Percentiles rank a stretch among this genome's conserved stretches.
phyloP scores from a whole-genome alignment of 768 basidiomycete genomes.

The Mycena venus region DNA sequence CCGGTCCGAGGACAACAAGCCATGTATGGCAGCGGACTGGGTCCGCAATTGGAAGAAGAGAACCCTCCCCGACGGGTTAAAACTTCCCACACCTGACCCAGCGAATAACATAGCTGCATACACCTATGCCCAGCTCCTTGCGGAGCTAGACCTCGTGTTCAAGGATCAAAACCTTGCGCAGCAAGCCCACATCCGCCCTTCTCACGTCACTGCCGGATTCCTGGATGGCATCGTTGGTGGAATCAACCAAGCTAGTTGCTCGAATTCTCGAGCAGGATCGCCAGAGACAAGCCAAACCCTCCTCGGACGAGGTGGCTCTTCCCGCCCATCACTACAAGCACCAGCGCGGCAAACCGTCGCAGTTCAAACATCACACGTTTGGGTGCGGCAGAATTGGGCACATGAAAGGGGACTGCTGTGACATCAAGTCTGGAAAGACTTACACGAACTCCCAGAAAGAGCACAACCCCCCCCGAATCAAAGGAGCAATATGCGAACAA shows the following conservation, averaged over 20 bases:
- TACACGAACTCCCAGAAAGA: slow-evolving; percentile 8
- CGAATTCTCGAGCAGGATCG: slow-evolving; percentile 39
- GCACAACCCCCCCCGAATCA: neutral
- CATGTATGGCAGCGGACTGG: no score
- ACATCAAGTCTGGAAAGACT: slow-evolving; percentile 4
- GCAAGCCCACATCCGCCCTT: no score
- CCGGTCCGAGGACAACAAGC: no score
- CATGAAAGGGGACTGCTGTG: no score
- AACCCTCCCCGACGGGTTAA: no score
- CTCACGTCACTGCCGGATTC: no score
- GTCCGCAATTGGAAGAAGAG: no score
- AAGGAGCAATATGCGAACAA: neutral
- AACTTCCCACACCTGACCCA: no score
- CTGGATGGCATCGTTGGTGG: slow-evolving; percentile 30
- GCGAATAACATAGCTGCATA: no score
- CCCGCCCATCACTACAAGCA: neutral
- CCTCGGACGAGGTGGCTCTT: slow-evolving; percentile 8
- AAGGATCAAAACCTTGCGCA: no score
- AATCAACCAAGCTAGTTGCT: slow-evolving; percentile 36
- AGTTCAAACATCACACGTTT: neutral
- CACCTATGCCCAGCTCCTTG: no score
- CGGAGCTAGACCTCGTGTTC: no score
- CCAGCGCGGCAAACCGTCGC: neutral
- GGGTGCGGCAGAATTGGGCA: slow-evolving; percentile 15
- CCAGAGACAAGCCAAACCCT: slow-evolving; percentile 15